phyloP scores from a whole-genome alignment of 78 protist species.

The Dictyostelium intermedium region DNA sequence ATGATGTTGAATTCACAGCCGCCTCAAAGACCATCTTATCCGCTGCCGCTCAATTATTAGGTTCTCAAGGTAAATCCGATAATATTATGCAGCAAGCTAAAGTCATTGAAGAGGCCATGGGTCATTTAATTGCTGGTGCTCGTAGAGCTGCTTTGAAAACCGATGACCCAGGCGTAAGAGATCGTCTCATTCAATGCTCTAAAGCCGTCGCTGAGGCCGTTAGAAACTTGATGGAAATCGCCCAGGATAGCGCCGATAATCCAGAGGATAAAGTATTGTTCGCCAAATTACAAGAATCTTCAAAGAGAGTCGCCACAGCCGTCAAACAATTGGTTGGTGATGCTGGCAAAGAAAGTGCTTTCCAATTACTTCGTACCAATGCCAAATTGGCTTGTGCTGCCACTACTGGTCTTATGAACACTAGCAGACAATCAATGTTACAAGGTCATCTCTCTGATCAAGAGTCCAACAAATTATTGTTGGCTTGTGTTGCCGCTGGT shows the following conservation, averaged over 20 bases:
- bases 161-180: constrained; percentile 57
- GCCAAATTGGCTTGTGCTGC: constrained; percentile 80
- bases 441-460: constrained; percentile 25
- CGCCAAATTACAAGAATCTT: constrained; percentile 67
- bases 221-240: constrained; percentile 43
- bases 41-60: constrained; percentile 62
- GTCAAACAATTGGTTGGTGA: constrained; percentile 81
- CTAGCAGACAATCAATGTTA: constrained; percentile 12
- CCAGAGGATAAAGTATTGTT: constrained; percentile 61
- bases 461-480: constrained; percentile 9
- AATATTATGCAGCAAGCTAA: constrained; percentile 4
- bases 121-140: constrained; percentile 83
- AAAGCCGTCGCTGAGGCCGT: constrained; percentile 76
- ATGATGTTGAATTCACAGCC: constrained; percentile 69
- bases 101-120: constrained; percentile 59
- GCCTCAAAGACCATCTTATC: constrained; percentile 64
- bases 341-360: constrained; percentile 76
- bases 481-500: not conserved
- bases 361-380: constrained; percentile 69
- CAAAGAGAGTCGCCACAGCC: constrained; percentile 74
- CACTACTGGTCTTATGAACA: constrained; percentile 70
- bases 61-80: constrained; percentile 59
- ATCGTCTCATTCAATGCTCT: constrained; percentile 68
- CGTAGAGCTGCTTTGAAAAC: constrained; percentile 58
- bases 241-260: constrained; percentile 67